phyloP scores from a whole-genome alignment of 2,329 filamentous ascomycete species.

The Neurospora sp. region DNA sequence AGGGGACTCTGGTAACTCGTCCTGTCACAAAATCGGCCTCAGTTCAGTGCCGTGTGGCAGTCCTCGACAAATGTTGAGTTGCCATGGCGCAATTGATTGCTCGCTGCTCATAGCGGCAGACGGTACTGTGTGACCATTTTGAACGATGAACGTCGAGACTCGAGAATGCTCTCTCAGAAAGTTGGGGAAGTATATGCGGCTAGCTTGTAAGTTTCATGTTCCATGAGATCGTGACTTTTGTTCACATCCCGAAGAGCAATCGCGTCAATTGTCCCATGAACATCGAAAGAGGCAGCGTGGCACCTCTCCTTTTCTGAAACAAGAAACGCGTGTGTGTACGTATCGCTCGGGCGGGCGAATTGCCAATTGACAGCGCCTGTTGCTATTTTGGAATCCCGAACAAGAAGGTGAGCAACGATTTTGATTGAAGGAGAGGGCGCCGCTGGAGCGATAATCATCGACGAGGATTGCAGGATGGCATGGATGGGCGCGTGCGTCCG shows the following conservation, averaged over 20 bases:
- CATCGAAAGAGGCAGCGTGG: background rate
- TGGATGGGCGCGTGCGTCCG: background rate
- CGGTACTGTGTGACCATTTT: background rate
- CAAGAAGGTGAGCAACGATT: background rate
- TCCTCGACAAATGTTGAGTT: background rate
- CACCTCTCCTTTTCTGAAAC: background rate
- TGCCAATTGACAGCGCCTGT: background rate
- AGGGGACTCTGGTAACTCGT: background rate
- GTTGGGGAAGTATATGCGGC: background rate
- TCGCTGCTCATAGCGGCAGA: background rate
- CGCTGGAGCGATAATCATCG: background rate
- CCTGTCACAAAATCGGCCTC: background rate
- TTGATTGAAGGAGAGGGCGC: background rate
- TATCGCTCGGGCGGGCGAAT: background rate
- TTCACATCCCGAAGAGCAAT: background rate
- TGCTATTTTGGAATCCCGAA: background rate
- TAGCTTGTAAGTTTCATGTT: background rate
- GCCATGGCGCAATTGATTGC: background rate
- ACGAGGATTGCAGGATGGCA: background rate
- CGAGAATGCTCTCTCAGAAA: background rate
- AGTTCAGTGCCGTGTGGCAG: background rate
- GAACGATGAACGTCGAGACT: background rate
- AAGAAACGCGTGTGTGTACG: background rate
- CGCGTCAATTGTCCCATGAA: background rate
- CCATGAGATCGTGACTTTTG: background rate